A percentile compares a stretch with the other conserved stretches of the same genome.
Evolutionary conservation across 2,329 filamentous ascomycete genomes (phyloP).

Genomic region (Aspergillus sp.): DNA sequence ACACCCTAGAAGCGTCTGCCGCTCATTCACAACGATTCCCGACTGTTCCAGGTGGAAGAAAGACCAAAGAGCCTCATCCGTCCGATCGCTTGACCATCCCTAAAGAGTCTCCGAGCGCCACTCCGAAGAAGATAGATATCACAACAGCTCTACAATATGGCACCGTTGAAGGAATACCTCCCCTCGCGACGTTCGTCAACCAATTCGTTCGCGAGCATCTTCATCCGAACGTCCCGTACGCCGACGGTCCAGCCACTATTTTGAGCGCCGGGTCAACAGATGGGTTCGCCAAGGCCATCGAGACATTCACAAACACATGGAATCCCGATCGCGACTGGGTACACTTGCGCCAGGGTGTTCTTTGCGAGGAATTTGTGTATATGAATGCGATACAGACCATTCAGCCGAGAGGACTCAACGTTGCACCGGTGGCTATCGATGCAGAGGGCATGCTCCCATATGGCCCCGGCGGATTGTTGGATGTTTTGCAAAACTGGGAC

Average conservation of each 20-base stretch:
- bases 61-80: constrained; percentile 36
- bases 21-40: constrained; percentile 75
- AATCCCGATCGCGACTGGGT: constrained; percentile 68
- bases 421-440: constrained; percentile 76
- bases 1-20: constrained; percentile 82
- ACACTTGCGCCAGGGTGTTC: constrained; percentile 71
- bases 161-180: constrained; percentile 77
- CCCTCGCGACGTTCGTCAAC: constrained; percentile 76
- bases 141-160: constrained; percentile 86
- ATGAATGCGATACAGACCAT: constrained; percentile 73
- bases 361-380: constrained; percentile 82
- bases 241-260: constrained; percentile 74
- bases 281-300: constrained; percentile 77
- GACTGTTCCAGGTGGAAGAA: constrained; percentile 65
- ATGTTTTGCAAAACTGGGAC: constrained; percentile 85
- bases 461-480: constrained; percentile 73
- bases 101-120: constrained; percentile 62
- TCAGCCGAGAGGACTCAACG: constrained; percentile 70
- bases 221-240: constrained; percentile 81
- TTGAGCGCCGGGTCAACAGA: constrained; percentile 84
- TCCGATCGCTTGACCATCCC: constrained; percentile 71
- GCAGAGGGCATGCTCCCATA: constrained; percentile 75
- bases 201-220: constrained; percentile 77
- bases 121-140: constrained; percentile 75
- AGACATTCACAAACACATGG: constrained; percentile 79